Base-by-base conservation (phyloP, 139 green algal species). In the Coccomyxa sp. region DNA sequence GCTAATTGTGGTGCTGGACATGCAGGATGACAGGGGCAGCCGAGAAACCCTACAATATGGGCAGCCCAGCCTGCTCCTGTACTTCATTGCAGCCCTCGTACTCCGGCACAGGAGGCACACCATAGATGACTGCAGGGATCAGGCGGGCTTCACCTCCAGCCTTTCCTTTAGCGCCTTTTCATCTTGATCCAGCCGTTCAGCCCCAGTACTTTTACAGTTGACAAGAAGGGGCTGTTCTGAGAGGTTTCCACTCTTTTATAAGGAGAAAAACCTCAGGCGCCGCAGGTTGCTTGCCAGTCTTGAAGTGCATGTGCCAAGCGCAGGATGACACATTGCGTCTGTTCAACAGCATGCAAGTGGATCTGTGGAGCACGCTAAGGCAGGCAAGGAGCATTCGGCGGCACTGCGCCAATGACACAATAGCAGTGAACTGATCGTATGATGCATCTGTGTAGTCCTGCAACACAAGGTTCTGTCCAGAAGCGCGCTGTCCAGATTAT, bases 311-410 rank as follows among this genome's bases (percentile, higher is more conserved):
- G 50, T 5, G 50, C 5, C 27, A 31, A 31, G 50, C 50, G 27
- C 68, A 78, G n/a, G 91, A 95, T 78, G 91, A 94, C 73, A 86
- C 93, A 74, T 75, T 94, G 81, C 85, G 88, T 36, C 81, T 92
- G 10, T 95, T 94, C 78, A 88, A 89, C 70, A 64, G 50, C 5
- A 22, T 64, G 50, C 22, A 22, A 22, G 50, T 64, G 50, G 50
- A 64, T 7, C 27, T 64, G 50, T 64, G 50, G 50, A 22, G 50
- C 27, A 64, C 18, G 18, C 50, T 64, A n/a, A n/a, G n/a, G n/a
- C n/a, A n/a, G n/a, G n/a, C n/a, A n/a, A n/a, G n/a, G n/a, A n/a
- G n/a, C n/a, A n/a, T n/a, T n/a, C n/a, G n/a, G n/a, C n/a, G n/a
- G n/a, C n/a, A n/a, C n/a, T n/a, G n/a, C n/a, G n/a, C n/a, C n/a